Evolutionary conservation across 331 rosid species (phyloP), one percentile per base, ranked within the genome.

Genomic region (Rosa hybrid): DNA sequence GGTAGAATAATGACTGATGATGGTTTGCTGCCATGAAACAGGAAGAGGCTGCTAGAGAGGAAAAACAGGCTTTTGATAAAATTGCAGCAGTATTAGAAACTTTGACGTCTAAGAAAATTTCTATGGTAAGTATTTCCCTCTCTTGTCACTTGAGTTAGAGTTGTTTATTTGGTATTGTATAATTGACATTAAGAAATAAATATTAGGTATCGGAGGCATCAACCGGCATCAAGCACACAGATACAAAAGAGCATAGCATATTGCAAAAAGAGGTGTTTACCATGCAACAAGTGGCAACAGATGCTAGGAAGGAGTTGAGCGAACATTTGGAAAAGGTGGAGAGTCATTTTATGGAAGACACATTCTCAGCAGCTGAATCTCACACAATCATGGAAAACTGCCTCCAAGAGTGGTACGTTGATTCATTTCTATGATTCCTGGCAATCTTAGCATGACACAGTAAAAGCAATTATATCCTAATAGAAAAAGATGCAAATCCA

Each of bases 21-120:
- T 23, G 34, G 80, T 80, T 78, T 51, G 53, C 48, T 77, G 25
- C 80, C 23, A 17, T 82, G 59, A 81, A 87, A 85, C 93, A 94
- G 98, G 97, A 91, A 74, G 90, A 90, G 85, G 89, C 87, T 67
- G 87, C 74, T n/a, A 89, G 81, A 78, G 98, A 95, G 74, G 97
- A 95, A 83, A 87, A 70, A 73, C 88, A 84, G 57, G 96, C 97
- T 63, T 38, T 95, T 38, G 89, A 82, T 75, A 83, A 91, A 80
- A 91, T 95, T 70, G 86, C 92, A 51, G 81, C 84, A 64, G 88
- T 95, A 51, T 81, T 95, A 84, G 88, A 84, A 76, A 67, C 81
- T 76, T 78, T 91, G 77, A 89, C 96, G 54, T 86, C 98, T 30
- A 95, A 88, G 83, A 95, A 88, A 82, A 81, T 83, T 72, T 80